Evolutionary conservation across 2,329 filamentous ascomycete genomes (phyloP), one percentile per base, ranked within the genome.

Genomic region (Chaetomium olivaceum): DNA sequence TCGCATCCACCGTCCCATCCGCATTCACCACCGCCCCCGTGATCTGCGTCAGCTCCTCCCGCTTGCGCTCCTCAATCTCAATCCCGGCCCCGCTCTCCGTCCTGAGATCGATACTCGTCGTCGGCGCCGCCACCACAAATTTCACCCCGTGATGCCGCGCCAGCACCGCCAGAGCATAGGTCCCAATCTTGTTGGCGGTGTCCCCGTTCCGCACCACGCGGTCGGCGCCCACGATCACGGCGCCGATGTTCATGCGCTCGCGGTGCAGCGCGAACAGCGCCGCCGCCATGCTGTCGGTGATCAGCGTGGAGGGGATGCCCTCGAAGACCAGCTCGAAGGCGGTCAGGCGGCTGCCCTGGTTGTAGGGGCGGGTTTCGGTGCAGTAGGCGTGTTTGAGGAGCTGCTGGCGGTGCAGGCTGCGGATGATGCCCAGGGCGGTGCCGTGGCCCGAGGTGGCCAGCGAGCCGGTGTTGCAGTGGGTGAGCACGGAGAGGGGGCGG

Each of bases 151-250:
- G 95, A 74, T 93, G 83, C 70, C 85, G 89, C 25, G 95, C 95
- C 33, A 97, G 84, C n/a, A 98, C 93, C 3, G 95, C 93, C 4
- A 99, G 85, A 62, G 89, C 86, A 76, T 99, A 98, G 0, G 95
- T 99, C 60, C 95, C 95, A 68, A 99, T 96, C 82, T 99, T 99
- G 81, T 99, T 99, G 63, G 95, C 95, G 0, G 95, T 98, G 79
- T 99, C 95, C 33, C 95, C 95, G 73, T 99, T 99, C 59, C 93
- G 91, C 36, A 94, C 95, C 16, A 99, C 95, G 64, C 95, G 88
- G 77, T 99, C 95, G 2, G 95, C 95, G 31, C 95, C 95, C 0
- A 99, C 95, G 33, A 99, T 89, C 60, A 99, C 91, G 6, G 93
- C 94, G 6, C 87, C 85, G 66, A 99, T 91, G 73, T 89, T 88